phyloP scores from a whole-genome alignment of 2,329 filamentous ascomycete genomes.

The Microcera coccophila region DNA sequence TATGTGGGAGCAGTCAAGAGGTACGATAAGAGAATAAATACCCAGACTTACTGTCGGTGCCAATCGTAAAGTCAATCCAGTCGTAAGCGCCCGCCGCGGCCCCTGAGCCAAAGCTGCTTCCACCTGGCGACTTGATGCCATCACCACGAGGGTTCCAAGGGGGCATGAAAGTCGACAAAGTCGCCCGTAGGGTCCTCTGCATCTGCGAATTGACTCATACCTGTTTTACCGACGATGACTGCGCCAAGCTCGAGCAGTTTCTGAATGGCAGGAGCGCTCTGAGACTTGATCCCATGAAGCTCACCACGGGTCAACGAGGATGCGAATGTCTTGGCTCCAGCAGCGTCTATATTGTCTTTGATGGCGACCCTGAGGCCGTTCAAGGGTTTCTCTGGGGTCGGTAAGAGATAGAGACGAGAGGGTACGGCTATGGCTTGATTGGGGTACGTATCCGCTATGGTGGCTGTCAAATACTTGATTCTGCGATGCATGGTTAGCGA shows the following conservation, averaged over 20 bases:
- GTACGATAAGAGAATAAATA: no score
- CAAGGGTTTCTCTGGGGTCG: slow-evolving; percentile 50
- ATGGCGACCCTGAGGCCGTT: slow-evolving; percentile 25
- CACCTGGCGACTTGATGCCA: slow-evolving; percentile 28
- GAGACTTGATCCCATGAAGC: neutral
- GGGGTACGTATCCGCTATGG: neutral
- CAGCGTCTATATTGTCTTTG: neutral
- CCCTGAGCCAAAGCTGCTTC: slow-evolving; percentile 30
- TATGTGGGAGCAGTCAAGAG: neutral
- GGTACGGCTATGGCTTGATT: slow-evolving; percentile 44
- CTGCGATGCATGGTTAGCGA: neutral
- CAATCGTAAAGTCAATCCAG: slow-evolving; percentile 31
- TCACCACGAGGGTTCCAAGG: slow-evolving; percentile 38
- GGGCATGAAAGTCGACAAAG: slow-evolving; percentile 29
- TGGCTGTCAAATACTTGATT: neutral
- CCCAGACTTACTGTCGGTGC: slow-evolving; percentile 8
- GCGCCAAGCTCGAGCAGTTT: neutral
- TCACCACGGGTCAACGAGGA: neutral
- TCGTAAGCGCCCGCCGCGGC: slow-evolving; percentile 31
- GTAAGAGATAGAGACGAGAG: slow-evolving; percentile 56
- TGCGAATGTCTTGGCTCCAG: neutral
- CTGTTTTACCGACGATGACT: neutral
- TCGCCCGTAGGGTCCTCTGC: slow-evolving; percentile 19
- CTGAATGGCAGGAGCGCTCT: neutral
- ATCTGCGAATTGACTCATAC: slow-evolving; percentile 41